Evolutionary conservation across 129 eudicot genomes (phyloP).

Genomic region (Chrysanthemum seticuspe): DNA sequence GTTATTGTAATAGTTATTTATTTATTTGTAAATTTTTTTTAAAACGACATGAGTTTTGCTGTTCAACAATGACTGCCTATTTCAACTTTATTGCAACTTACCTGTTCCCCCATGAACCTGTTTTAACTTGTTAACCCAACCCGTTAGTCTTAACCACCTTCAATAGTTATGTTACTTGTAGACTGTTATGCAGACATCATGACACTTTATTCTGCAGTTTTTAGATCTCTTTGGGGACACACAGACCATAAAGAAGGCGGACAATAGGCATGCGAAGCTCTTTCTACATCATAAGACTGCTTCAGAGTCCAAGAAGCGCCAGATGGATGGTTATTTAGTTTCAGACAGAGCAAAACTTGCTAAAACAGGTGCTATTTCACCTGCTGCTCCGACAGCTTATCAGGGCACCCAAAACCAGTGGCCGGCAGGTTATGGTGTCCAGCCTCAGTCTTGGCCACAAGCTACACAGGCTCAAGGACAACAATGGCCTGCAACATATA

Average conservation of each 20-base stretch:
- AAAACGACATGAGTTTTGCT: background rate
- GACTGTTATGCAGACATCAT: conserved; percentile 7
- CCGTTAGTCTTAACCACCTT: background rate
- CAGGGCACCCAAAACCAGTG: conserved; percentile 75
- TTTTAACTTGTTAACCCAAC: background rate
- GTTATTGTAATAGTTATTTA: background rate
- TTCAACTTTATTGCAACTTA: background rate
- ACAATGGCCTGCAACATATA: conserved; percentile 73
- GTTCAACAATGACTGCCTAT: too few species aligned
- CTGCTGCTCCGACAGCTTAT: conserved; percentile 66
- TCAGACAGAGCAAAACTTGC: conserved; percentile 88
- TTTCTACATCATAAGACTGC: conserved; percentile 69
- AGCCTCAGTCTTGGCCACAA: conserved; percentile 89
- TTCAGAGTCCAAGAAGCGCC: conserved; percentile 75
- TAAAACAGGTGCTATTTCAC: conserved; percentile 50
- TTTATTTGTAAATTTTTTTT: too few species aligned
- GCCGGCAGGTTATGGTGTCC: conserved; percentile 82
- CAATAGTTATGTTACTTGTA: background rate
- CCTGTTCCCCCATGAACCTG: background rate
- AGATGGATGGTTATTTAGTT: conserved; percentile 62
- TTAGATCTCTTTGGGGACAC: conserved; percentile 84
- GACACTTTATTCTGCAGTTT: conserved; percentile 56
- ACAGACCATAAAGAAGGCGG: conserved; percentile 73
- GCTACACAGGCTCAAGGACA: conserved; percentile 78
- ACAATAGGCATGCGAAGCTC: conserved; percentile 70